phyloP scores from a whole-genome alignment of 805 yeast species.

The Blastobotrys chiropterorum region DNA sequence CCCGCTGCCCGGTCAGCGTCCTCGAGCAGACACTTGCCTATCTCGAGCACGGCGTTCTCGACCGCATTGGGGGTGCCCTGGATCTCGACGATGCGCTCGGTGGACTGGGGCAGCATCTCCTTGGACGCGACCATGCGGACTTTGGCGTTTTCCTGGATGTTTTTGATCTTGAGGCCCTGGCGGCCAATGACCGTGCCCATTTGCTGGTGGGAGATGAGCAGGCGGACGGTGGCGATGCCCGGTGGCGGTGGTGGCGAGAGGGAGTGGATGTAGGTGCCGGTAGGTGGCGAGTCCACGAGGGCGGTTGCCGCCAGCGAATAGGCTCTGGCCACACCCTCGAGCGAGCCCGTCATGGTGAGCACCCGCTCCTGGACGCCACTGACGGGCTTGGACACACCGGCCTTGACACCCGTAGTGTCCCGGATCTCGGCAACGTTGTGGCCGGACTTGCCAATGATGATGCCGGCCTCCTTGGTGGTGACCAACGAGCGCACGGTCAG shows the following conservation, averaged over 20 bases:
- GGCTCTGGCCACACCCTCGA: conserved; percentile 64
- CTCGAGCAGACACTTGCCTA: conserved; percentile 67
- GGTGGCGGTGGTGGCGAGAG: conserved; percentile 44
- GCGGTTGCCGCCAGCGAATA: conserved; percentile 64
- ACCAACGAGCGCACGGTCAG: conserved; percentile 49
- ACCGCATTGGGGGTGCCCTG: conserved; percentile 71
- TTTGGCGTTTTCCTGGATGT: conserved; percentile 58
- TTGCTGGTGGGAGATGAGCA: conserved; percentile 75
- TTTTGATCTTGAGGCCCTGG: conserved; percentile 73
- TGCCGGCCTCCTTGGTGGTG: conserved; percentile 83
- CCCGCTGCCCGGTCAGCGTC: conserved; percentile 64
- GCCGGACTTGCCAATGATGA: conserved; percentile 83
- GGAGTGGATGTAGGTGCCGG: conserved; percentile 49
- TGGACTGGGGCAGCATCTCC: conserved; percentile 71
- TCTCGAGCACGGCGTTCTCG: conserved; percentile 48
- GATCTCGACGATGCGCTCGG: conserved; percentile 80
- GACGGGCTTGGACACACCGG: conserved; percentile 76
- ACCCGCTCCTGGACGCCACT: conserved; percentile 81
- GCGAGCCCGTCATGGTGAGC: conserved; percentile 67
- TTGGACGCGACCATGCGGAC: conserved; percentile 86
- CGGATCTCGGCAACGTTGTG: conserved; percentile 68
- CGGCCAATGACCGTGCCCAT: conserved; percentile 87
- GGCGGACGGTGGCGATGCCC: conserved; percentile 53
- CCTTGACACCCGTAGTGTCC: conserved; percentile 69
- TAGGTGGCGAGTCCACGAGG: conserved; percentile 46